Conservation (phyloP, 345 rosid genomes). For the Aegle marmelos region DNA sequence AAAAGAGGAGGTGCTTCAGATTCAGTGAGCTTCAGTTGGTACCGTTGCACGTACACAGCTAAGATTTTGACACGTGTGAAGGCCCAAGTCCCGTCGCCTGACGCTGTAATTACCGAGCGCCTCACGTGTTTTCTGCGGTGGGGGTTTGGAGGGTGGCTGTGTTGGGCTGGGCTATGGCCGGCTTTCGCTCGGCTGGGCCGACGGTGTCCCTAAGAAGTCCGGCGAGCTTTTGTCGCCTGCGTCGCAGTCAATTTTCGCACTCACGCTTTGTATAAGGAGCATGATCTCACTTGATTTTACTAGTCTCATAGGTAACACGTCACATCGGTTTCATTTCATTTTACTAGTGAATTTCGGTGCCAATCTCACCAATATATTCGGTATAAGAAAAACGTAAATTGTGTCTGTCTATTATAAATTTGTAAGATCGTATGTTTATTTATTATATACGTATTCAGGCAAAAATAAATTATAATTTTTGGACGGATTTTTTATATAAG, state of each 20-base stretch:
- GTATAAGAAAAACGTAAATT: too few species aligned
- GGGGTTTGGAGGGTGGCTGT: not conserved
- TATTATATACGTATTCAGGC: too few species aligned
- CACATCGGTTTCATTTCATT: too few species aligned
- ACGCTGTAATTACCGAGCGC: not conserved
- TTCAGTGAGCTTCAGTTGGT: not conserved
- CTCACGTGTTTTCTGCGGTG: not conserved
- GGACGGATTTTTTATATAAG: too few species aligned
- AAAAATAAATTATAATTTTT: too few species aligned
- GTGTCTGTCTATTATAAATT: too few species aligned
- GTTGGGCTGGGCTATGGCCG: conserved; percentile 7
- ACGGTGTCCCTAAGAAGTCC: not conserved
- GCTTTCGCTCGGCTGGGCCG: not conserved
- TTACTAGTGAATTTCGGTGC: too few species aligned
- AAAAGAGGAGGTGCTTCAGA: not conserved
- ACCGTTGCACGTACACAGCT: not conserved
- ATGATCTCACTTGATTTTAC: too few species aligned
- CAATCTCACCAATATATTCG: too few species aligned
- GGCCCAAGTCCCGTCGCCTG: not conserved
- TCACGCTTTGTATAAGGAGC: not conserved
- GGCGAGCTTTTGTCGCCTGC: not conserved
- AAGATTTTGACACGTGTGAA: conserved; percentile 13
- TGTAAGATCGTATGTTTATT: too few species aligned
- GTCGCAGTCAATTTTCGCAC: not conserved
- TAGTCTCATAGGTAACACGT: too few species aligned